Percentiles rank a stretch among this genome's conserved stretches.
phyloP scores from a whole-genome alignment of 768 basidiomycete genomes.

The Lactarius indigo region DNA sequence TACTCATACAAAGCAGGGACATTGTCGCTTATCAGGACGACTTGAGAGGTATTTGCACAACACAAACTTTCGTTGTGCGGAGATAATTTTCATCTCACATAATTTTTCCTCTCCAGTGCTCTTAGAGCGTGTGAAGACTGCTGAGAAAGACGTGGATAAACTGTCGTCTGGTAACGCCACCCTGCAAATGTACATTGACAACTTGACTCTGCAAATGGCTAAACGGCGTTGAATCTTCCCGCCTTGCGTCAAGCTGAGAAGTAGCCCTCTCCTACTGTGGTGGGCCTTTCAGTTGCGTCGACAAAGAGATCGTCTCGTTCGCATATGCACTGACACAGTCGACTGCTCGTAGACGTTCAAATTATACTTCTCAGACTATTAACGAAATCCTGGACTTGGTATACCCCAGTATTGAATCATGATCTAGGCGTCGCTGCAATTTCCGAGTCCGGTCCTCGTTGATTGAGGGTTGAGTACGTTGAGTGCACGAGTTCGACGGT shows the following conservation, averaged over 20 bases:
- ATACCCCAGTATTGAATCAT: not conserved
- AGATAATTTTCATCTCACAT: not conserved
- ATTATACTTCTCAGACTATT: not conserved
- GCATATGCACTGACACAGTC: not conserved
- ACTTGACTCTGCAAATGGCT: constrained; percentile 83
- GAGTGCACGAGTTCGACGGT: not conserved
- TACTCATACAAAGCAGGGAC: constrained; percentile 47
- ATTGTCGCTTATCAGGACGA: constrained; percentile 74
- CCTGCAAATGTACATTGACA: constrained; percentile 87
- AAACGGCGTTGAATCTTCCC: constrained; percentile 52
- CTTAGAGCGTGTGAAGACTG: constrained; percentile 58
- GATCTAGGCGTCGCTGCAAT: not conserved
- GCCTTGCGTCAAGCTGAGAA: not conserved
- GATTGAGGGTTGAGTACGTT: not conserved
- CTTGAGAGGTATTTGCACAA: constrained; percentile 52
- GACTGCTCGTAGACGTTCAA: not conserved
- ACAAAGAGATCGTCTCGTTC: not conserved
- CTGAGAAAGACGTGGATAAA: constrained; percentile 80
- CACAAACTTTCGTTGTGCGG: not conserved
- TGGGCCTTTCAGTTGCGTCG: not conserved
- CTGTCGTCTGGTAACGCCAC: constrained; percentile 75
- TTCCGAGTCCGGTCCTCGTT: not conserved
- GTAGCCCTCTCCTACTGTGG: not conserved
- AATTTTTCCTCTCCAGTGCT: constrained; percentile 46
- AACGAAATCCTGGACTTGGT: not conserved